Evolutionary conservation across 257 asterid species (phyloP), one percentile per base, ranked within the genome.

Genomic region (Scutellaria barbata): DNA sequence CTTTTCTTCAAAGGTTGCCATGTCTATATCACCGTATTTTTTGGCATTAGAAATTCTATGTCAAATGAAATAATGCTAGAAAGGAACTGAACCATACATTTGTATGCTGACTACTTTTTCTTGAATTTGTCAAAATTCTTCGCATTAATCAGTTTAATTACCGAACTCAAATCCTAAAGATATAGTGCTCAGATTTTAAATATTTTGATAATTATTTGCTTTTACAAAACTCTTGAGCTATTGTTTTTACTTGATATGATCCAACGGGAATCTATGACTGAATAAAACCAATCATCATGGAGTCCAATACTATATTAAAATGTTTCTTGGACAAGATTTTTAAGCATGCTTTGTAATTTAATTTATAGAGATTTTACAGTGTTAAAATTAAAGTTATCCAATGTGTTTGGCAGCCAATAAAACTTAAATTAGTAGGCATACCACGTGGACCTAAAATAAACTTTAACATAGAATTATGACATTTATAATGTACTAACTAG

Each of bases 81-180:
- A 68, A 51, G 62, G 40, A 40, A 17, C 56, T 13, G 5, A 17
- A 41, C 58, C 16, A 69, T 57, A 55, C 41, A 41, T 11, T 69
- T 55, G 12, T 13, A n/a, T 5, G 14, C 46, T 39, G 2, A 69
- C 17, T 10, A 30, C 4, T 69, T 54, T 1, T 8, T 22, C 33
- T 69, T 69, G 67, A 69, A 55, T 20, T 8, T 69, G 46, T 69
- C 74, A 43, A 56, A n/a, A 39, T 53, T 40, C 54, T 25, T 12
- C 40, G 22, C 35, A 39, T 16, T 41, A 46, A 1, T 25, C 17
- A 53, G 12, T 47, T 46, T 7, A 22, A 20, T 6, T 33, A 52
- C 13, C 17, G 12, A 51, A 17, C 37, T 67, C 54, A 48, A 33
- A 45, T 6, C 25, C 13, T 18, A 48, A 65, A 11, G n/a, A 14